Conservation (phyloP, 345 rosid species). For the Eucalyptus marginata region DNA sequence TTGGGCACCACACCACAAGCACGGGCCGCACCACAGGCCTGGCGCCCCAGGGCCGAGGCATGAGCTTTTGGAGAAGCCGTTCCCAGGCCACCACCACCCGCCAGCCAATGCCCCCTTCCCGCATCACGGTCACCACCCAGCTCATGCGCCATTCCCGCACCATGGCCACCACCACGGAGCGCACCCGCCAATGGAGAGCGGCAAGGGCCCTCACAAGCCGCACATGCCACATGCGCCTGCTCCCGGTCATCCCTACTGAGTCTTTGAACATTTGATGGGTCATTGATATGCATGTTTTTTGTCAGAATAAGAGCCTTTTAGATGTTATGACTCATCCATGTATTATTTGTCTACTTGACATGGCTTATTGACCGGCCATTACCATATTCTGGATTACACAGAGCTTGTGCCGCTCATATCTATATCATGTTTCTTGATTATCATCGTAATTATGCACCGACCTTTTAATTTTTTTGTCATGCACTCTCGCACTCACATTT, state of each 20-base stretch:
- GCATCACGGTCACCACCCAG: neutral
- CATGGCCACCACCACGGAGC: neutral
- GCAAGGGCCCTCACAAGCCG: neutral
- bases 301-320: neutral
- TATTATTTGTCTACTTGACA: neutral
- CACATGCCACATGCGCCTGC: neutral
- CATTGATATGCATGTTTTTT: neutral
- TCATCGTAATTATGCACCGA: neutral
- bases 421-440: neutral
- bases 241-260: neutral
- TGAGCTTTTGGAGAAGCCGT: neutral
- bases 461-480: neutral
- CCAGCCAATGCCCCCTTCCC: neutral
- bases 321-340: neutral
- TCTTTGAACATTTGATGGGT: neutral
- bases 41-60: neutral
- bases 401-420: neutral
- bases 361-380: neutral
- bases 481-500: neutral
- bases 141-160: neutral
- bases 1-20: neutral
- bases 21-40: neutral
- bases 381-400: neutral
- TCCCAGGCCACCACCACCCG: neutral
- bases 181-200: neutral